phyloP scores from a whole-genome alignment of 805 yeast species.

The Pichia phayaonensis region DNA sequence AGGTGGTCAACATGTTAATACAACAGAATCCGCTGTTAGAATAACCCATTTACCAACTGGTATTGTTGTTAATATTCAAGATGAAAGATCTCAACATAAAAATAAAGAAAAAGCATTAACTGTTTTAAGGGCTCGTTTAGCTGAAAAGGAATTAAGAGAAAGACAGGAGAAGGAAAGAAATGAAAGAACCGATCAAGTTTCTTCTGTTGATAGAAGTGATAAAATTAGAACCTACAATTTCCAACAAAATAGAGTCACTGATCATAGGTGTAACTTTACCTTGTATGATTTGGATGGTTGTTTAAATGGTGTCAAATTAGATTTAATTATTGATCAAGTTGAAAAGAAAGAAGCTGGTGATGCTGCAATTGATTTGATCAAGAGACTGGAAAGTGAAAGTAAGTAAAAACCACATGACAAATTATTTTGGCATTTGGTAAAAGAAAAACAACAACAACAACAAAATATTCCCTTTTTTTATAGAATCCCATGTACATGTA shows the following conservation, averaged over 20 bases:
- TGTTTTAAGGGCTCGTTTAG: slow-evolving; percentile 73
- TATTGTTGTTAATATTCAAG: slow-evolving; percentile 82
- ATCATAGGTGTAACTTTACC: slow-evolving; percentile 81
- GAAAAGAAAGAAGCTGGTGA: slow-evolving; percentile 39
- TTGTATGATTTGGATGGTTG: slow-evolving; percentile 68
- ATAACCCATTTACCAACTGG: slow-evolving; percentile 90
- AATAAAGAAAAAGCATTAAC: slow-evolving; percentile 90
- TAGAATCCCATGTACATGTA: too few relatives aligned
- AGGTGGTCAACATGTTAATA: slow-evolving; percentile 97
- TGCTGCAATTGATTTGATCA: slow-evolving; percentile 33
- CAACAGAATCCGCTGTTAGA: slow-evolving; percentile 95
- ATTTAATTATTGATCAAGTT: slow-evolving; percentile 47
- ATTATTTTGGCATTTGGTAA: too few relatives aligned
- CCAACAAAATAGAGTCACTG: slow-evolving; percentile 89
- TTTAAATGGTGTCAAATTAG: slow-evolving; percentile 52
- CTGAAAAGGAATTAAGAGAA: slow-evolving; percentile 66
- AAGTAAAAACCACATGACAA: too few relatives aligned
- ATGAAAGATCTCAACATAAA: slow-evolving; percentile 89
- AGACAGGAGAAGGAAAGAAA: slow-evolving; percentile 57
- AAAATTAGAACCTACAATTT: slow-evolving; percentile 90
- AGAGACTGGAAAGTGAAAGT: slow-evolving; percentile 12
- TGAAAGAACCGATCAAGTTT: slow-evolving; percentile 74
- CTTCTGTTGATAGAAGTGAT: slow-evolving; percentile 84
- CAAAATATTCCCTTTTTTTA: too few relatives aligned
- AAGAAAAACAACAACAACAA: too few relatives aligned